Conservation (phyloP, 169 alveolate species). For the Amoebophrya sp. region DNA sequence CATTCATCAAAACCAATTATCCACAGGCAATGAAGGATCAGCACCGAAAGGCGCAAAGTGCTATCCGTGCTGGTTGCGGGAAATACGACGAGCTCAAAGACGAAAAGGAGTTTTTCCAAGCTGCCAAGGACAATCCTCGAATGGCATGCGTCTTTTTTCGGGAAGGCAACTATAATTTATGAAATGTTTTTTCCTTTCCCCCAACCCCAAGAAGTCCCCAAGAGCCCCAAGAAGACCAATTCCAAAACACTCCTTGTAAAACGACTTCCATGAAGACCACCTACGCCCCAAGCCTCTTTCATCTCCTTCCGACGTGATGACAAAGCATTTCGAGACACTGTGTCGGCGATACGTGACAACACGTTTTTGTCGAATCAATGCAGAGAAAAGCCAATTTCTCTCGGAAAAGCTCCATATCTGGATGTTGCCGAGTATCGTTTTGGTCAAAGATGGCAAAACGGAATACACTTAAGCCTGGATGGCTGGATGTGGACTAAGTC, state of each 20-base stretch:
- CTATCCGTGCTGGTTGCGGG: background rate
- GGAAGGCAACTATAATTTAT: background rate
- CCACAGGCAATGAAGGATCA: background rate
- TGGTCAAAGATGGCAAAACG: background rate
- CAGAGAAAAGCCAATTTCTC: background rate
- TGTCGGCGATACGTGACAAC: background rate
- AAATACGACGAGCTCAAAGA: background rate
- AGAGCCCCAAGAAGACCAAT: too few relatives aligned
- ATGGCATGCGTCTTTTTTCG: slow-evolving; percentile 4
- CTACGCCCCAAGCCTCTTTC: too few relatives aligned
- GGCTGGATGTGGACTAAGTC: too few relatives aligned
- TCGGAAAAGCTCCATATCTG: background rate
- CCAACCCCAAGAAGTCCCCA: too few relatives aligned
- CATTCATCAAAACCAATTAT: background rate
- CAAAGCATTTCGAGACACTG: slow-evolving; percentile 4
- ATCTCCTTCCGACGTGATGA: slow-evolving; percentile 22
- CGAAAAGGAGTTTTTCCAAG: slow-evolving; percentile 7
- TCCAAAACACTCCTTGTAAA: too few relatives aligned
- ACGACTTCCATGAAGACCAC: too few relatives aligned
- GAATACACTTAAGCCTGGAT: background rate
- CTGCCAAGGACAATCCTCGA: background rate
- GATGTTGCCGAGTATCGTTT: background rate
- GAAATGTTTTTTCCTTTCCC: too few relatives aligned
- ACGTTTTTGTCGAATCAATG: background rate
- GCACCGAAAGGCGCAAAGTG: slow-evolving; percentile 23